phyloP scores from a whole-genome alignment of 2,329 filamentous ascomycete genomes.

The Hysterium pulicare region DNA sequence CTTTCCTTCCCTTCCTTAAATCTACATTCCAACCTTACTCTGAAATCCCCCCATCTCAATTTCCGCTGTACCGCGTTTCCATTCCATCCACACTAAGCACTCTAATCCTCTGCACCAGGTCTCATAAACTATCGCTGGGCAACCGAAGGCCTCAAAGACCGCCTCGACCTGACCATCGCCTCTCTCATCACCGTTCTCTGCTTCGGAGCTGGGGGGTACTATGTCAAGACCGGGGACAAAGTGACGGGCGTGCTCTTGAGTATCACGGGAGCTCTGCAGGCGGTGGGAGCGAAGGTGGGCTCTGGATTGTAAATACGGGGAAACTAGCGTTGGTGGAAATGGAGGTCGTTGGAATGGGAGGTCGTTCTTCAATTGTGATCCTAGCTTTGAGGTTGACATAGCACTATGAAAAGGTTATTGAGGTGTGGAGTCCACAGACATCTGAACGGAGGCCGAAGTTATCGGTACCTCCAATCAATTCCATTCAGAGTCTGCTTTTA shows the following conservation, averaged over 20 bases:
- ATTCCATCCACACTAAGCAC: not conserved
- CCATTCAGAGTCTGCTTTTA: no score
- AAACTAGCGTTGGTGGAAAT: no score
- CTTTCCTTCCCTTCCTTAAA: not conserved
- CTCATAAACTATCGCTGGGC: conserved; percentile 36
- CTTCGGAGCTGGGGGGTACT: conserved; percentile 22
- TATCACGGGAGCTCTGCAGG: conserved; percentile 24
- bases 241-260: conserved; percentile 20
- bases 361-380: no score
- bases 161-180: conserved; percentile 30
- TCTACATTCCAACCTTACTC: not conserved
- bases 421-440: no score
- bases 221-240: conserved; percentile 22
- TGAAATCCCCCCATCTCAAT: no score
- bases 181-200: conserved; percentile 23
- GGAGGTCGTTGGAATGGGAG: not conserved
- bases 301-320: conserved; percentile 4
- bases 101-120: conserved; percentile 11
- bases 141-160: conserved; percentile 27
- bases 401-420: no score
- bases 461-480: no score
- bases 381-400: no score
- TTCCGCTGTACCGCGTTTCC: no score
- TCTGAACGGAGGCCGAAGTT: no score
- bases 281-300: conserved; percentile 16